A percentile compares a stretch with the other conserved stretches of the same genome.
Conservation (phyloP, 306 rosid genomes). For the Malus domestica region DNA sequence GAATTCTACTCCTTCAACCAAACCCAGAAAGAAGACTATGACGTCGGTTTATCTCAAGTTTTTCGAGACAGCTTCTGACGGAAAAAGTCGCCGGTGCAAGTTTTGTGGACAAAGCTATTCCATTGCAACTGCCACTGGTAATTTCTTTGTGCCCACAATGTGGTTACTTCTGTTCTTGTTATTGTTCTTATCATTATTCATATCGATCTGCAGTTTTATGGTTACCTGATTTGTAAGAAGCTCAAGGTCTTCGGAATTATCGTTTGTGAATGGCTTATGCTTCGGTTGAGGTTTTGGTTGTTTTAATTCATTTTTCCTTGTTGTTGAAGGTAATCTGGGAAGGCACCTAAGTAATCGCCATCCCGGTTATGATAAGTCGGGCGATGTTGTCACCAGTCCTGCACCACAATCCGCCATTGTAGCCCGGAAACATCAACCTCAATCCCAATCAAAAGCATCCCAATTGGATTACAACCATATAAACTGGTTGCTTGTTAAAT, state of each 20-base stretch:
- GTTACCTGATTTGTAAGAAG: conserved; percentile 1
- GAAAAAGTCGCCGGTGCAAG: conserved; percentile 83
- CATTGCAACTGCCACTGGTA: conserved; percentile 92
- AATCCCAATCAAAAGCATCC: conserved; percentile 52
- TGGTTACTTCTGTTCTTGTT: neutral
- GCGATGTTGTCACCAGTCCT: conserved; percentile 43
- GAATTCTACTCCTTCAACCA: conserved; percentile 38
- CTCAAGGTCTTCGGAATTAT: conserved; percentile 2
- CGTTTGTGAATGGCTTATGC: neutral
- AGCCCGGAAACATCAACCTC: conserved; percentile 63
- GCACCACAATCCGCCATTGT: conserved; percentile 36
- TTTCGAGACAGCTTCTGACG: conserved; percentile 87
- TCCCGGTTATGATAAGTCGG: conserved; percentile 86
- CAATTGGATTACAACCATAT: conserved; percentile 81
- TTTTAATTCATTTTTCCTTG: conserved; percentile 14
- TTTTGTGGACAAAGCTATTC: conserved; percentile 95
- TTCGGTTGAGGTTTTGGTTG: neutral
- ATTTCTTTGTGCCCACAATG: conserved; percentile 2
- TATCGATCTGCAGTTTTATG: neutral
- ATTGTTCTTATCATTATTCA: neutral
- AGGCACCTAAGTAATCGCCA: conserved; percentile 92
- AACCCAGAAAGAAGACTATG: conserved; percentile 93
- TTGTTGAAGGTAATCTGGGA: conserved; percentile 76
- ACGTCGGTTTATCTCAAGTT: conserved; percentile 89
- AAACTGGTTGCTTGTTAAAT: conserved; percentile 83